Percentiles rank a stretch among this genome's conserved stretches.
Evolutionary conservation across 2,329 filamentous ascomycete genomes (phyloP).

Genomic region (Diaporthe australafricana): DNA sequence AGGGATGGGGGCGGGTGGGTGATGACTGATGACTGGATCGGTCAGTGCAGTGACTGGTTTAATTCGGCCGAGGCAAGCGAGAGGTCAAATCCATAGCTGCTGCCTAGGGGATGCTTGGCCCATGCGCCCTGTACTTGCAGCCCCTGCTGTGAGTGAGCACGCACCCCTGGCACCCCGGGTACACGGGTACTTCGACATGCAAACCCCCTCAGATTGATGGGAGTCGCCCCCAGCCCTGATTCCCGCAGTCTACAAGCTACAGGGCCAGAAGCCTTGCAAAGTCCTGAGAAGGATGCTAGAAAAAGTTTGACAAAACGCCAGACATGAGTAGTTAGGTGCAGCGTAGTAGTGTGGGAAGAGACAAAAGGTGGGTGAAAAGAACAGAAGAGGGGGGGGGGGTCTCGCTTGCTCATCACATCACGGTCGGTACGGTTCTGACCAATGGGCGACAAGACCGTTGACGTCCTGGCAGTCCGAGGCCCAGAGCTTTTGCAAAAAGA

Average conservation of each 20-base stretch:
- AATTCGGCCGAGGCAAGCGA: conserved; percentile 30
- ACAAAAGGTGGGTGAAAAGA: no score
- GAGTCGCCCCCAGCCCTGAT: background rate
- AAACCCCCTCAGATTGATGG: background rate
- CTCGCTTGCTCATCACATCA: conserved; percentile 16
- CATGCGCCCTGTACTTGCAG: conserved; percentile 11
- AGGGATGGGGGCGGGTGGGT: background rate
- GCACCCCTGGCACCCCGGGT: background rate
- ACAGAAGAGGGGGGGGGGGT: background rate
- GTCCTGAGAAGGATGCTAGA: background rate
- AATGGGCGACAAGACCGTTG: conserved; percentile 16
- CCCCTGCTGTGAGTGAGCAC: conserved; percentile 17
- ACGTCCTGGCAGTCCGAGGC: conserved; percentile 14
- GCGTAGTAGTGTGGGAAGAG: background rate
- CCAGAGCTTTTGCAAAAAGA: background rate
- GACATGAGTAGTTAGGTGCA: background rate
- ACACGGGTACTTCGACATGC: background rate
- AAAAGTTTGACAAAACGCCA: background rate
- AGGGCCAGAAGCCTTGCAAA: background rate
- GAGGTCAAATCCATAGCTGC: conserved; percentile 14
- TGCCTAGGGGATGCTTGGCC: conserved; percentile 23
- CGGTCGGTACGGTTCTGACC: background rate
- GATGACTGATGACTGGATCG: conserved; percentile 21
- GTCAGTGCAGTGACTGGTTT: conserved; percentile 5
- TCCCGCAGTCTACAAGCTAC: background rate